These are phyloP conservation scores for Solanum gracilifrons DNA, from an alignment of 257 asterid species.

Conservation along the genomic window DNA sequence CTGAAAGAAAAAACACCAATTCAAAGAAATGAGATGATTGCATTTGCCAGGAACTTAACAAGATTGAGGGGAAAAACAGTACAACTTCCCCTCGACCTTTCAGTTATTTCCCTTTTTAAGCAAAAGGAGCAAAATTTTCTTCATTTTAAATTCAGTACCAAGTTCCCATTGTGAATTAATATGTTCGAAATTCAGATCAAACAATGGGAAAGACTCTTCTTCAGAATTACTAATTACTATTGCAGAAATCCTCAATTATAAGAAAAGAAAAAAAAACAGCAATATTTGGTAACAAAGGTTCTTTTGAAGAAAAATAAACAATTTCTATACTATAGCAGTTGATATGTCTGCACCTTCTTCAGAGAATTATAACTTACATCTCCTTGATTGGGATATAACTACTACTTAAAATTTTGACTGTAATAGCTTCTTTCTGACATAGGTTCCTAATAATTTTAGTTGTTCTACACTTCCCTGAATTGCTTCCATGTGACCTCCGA, in stretches of 20 bases:
- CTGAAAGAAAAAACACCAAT: slow-evolving; percentile 30
- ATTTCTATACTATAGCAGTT: not conserved
- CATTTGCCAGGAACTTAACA: not conserved
- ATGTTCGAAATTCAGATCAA: not conserved
- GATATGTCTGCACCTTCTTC: not conserved
- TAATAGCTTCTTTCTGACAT: not conserved
- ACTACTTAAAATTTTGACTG: not conserved
- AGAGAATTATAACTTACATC: not conserved
- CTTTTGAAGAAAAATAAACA: not conserved
- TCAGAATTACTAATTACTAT: not conserved
- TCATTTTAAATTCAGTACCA: not conserved
- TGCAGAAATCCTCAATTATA: not conserved
- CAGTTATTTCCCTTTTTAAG: not conserved
- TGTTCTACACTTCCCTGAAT: not conserved
- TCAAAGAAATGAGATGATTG: not conserved
- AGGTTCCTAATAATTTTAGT: not conserved
- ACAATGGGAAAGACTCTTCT: not conserved
- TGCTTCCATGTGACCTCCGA: not conserved
- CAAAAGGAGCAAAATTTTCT: not conserved
- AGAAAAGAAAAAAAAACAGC: not conserved
- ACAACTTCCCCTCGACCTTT: not conserved
- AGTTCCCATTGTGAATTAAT: not conserved
- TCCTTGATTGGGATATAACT: not conserved
- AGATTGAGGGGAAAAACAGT: not conserved
- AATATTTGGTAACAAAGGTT: not conserved